A percentile compares a stretch with the other conserved stretches of the same genome.
Evolutionary conservation across 352 stramenopile species (phyloP).

Genomic region (Blastocystis sp.): DNA sequence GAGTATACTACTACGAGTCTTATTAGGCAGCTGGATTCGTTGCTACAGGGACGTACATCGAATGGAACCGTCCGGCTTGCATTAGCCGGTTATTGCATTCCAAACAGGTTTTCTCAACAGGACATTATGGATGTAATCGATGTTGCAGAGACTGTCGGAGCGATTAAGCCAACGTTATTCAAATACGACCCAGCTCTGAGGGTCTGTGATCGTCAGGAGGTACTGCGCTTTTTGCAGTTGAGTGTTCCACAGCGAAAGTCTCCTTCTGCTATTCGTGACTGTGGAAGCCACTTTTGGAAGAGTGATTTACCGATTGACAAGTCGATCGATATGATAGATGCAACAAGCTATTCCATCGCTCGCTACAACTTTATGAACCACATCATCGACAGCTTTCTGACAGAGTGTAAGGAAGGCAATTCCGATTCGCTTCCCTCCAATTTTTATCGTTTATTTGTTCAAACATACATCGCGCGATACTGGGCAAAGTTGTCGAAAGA

Average conservation of each 20-base stretch:
- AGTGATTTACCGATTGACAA: background rate
- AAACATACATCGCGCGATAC: background rate
- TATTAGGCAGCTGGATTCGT: no score
- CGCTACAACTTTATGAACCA: background rate
- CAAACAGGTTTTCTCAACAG: background rate
- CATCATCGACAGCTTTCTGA: background rate
- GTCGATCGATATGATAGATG: background rate
- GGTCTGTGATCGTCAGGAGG: background rate
- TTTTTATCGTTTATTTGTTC: background rate
- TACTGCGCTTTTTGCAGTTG: background rate
- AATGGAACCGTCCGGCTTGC: background rate
- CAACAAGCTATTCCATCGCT: background rate
- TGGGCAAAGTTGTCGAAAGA: background rate
- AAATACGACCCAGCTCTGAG: background rate
- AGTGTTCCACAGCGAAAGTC: background rate
- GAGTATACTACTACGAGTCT: no score
- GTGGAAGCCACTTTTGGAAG: background rate
- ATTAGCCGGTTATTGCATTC: background rate
- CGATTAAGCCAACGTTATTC: background rate
- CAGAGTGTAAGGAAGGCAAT: background rate
- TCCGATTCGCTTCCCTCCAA: background rate
- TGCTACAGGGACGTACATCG: no score
- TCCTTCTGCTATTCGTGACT: background rate
- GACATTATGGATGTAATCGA: background rate
- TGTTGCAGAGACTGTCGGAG: background rate